These are phyloP conservation scores for Pestalotiopsis sp. DNA, from an alignment of 2,329 filamentous ascomycete genomes.

Conservation along the genomic window DNA sequence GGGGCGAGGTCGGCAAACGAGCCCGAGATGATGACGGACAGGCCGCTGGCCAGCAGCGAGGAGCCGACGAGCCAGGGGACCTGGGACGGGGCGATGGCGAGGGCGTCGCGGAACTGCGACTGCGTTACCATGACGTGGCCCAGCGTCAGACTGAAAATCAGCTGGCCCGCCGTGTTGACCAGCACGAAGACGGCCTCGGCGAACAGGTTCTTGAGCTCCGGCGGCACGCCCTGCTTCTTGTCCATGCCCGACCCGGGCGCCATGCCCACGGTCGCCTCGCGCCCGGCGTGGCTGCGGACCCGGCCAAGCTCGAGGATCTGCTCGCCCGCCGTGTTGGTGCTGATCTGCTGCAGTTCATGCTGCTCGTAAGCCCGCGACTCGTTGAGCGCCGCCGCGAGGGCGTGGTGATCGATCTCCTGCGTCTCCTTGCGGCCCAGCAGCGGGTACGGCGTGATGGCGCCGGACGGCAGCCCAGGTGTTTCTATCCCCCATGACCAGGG, in stretches of 20 bases:
- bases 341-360: not conserved
- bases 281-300: not conserved
- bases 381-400: conserved; percentile 2
- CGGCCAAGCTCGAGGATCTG: conserved; percentile 2
- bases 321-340: conserved; percentile 4
- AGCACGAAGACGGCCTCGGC: conserved; percentile 40
- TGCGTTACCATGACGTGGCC: conserved; percentile 42
- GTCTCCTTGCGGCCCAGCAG: not conserved
- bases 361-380: not conserved
- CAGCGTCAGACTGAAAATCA: conserved; percentile 41
- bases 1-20: conserved; percentile 37
- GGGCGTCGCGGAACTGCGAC: conserved; percentile 32
- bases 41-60: conserved; percentile 39
- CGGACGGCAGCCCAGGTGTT: conserved; percentile 1
- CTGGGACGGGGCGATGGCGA: conserved; percentile 38
- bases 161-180: conserved; percentile 41
- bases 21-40: conserved; percentile 40
- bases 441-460: not conserved
- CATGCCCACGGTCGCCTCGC: not conserved
- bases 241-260: conserved; percentile 7
- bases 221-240: conserved; percentile 33
- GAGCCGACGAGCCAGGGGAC: conserved; percentile 43
- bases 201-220: conserved; percentile 38
- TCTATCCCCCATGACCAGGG: not conserved
- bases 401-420: not conserved